Evolutionary conservation across 805 yeast genomes (phyloP).

Genomic region (Barnettozyma salicaria): DNA sequence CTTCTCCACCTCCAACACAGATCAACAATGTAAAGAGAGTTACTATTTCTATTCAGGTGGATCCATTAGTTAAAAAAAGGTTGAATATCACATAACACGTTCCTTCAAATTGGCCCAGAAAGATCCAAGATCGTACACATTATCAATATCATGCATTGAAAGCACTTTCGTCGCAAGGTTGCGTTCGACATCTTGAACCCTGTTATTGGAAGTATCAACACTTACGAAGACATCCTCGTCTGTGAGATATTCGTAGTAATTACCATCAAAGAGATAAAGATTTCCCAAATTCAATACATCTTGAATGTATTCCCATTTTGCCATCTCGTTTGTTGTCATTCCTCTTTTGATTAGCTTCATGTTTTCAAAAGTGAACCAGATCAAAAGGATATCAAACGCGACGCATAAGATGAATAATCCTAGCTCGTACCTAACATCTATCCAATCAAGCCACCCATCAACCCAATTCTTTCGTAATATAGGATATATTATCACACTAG

Average conservation of each 20-base stretch:
- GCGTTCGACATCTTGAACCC: conserved; percentile 10
- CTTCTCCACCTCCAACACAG: not conserved
- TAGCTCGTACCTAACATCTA: conserved; percentile 12
- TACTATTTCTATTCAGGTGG: conserved; percentile 5
- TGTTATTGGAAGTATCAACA: conserved; percentile 15
- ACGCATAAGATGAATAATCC: conserved; percentile 38
- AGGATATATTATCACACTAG: conserved; percentile 24
- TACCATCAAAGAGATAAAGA: conserved; percentile 24
- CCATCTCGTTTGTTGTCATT: conserved; percentile 68
- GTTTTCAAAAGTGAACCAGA: conserved; percentile 41
- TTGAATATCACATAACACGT: conserved; percentile 12
- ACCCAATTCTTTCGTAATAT: conserved; percentile 8
- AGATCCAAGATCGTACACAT: conserved; percentile 22
- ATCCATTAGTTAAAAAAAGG: conserved; percentile 17
- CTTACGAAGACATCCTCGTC: conserved; percentile 22
- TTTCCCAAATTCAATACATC: conserved; percentile 39
- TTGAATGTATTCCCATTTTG: conserved; percentile 64
- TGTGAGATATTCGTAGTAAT: conserved; percentile 19
- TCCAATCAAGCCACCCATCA: not conserved
- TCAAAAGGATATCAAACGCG: conserved; percentile 37
- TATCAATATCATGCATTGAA: conserved; percentile 14
- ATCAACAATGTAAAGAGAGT: conserved; percentile 3
- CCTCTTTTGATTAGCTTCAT: conserved; percentile 52
- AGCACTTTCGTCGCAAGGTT: conserved; percentile 4
- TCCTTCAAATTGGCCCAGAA: conserved; percentile 18